Conservation (phyloP, 345 rosid genomes). For the Aethionema arabicum region DNA sequence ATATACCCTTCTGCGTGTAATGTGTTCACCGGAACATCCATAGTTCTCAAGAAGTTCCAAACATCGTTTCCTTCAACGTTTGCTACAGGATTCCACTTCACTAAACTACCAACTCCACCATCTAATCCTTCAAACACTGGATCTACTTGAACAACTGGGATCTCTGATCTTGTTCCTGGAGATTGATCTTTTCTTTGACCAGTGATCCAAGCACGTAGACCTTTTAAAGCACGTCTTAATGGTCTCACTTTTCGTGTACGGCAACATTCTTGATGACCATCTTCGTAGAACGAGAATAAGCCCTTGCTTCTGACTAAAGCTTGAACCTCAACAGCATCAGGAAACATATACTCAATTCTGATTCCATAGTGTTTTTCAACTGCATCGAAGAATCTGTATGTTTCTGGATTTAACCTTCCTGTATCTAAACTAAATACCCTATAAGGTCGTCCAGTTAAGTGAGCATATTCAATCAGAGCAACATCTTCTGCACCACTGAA, state of each 20-base stretch:
- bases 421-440: constrained; percentile 96
- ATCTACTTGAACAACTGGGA: constrained; percentile 88
- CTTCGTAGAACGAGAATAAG: constrained; percentile 90
- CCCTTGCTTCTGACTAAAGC: constrained; percentile 89
- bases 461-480: constrained; percentile 87
- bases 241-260: constrained; percentile 93
- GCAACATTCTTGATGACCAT: constrained; percentile 99
- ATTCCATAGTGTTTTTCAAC: constrained; percentile 85
- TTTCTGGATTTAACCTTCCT: constrained; percentile 87
- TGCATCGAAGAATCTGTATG: constrained; percentile 61
- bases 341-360: constrained; percentile 89
- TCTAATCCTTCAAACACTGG: constrained; percentile 86
- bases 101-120: constrained; percentile 81
- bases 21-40: constrained; percentile 81
- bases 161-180: constrained; percentile 70
- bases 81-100: constrained; percentile 97
- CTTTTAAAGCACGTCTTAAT: constrained; percentile 82
- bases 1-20: constrained; percentile 74
- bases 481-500: constrained; percentile 97
- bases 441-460: constrained; percentile 73
- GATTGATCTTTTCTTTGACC: constrained; percentile 97
- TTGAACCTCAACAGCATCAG: constrained; percentile 94
- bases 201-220: constrained; percentile 91
- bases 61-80: constrained; percentile 64
- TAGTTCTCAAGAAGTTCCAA: constrained; percentile 83